Base-by-base conservation (phyloP, 768 basidiomycete genomes). In the Amanita jacksonii region DNA sequence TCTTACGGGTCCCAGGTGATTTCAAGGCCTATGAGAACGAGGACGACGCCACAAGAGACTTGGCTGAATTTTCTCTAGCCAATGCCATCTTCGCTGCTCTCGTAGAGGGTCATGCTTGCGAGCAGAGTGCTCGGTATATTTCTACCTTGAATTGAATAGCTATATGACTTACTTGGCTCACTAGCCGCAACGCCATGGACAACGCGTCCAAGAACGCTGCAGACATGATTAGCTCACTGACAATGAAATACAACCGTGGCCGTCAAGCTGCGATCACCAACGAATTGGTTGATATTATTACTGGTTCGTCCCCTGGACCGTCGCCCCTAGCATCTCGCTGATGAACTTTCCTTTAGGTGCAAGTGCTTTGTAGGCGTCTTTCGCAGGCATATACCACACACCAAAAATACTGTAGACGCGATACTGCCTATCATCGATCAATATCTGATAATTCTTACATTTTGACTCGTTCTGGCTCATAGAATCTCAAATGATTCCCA, bases 11-110 rank as follows among this genome's bases (percentile, higher is more conserved):
- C 15, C 16, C 52, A 87, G 89, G 84, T 55, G 82, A 85, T 31
- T 97, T 97, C 83, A 83, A 81, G 59, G 77, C 81, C 22, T 99
- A 99, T 63, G 96, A 99, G 69, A 89, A 93, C 74, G 94, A 98
- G 62, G 94, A 99, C 56, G 92, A 96, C 54, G 81, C 82, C 34
- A 87, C 90, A 51, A 87, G 82, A 61, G 94, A 99, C 58, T 73
- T 98, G 38, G 79, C 87, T 41, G 91, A 97, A 62, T 99, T 99
- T 64, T 81, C 92, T 3, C 74, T 99, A 44, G 93, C 96, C 58
- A 98, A 98, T 65, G 91, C 91, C 50, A 78, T 99, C 70, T 98
- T 80, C 64, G 84, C 92, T 52, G 81, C 91, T 40, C 84, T 99
- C 35, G 84, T 87, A 19, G 94, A 99, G 66, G 86, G 81, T 44